These are phyloP conservation scores for Mycena alexandri DNA, from an alignment of 768 basidiomycete species.

Conservation along the genomic window DNA sequence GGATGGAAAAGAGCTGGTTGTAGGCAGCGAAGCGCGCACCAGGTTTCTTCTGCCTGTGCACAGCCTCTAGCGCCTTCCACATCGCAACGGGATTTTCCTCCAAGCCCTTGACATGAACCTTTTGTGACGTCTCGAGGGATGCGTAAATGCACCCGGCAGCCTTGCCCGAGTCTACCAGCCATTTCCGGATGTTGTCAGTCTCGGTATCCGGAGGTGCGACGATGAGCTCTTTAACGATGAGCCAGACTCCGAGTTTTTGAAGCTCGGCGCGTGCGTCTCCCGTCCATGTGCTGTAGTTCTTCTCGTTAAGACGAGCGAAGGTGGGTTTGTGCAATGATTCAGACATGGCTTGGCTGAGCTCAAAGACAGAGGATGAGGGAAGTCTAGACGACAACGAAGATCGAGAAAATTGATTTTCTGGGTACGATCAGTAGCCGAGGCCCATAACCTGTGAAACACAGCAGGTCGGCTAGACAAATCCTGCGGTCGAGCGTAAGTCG, in stretches of 20 bases:
- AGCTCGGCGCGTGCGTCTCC: no score
- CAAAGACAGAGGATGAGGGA: not conserved
- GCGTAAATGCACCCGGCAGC: slow-evolving; percentile 41
- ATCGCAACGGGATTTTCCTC: slow-evolving; percentile 41
- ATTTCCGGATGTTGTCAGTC: slow-evolving; percentile 1
- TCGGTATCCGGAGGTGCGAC: no score
- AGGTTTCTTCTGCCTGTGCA: slow-evolving; percentile 41
- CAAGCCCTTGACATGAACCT: slow-evolving; percentile 36
- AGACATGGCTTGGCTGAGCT: not conserved
- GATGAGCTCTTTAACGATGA: no score
- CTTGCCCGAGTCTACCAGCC: slow-evolving; percentile 26
- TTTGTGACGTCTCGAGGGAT: slow-evolving; percentile 36
- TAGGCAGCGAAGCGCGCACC: slow-evolving; percentile 37
- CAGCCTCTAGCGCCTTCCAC: slow-evolving; percentile 36
- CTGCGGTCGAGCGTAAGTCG: no score
- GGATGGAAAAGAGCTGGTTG: slow-evolving; percentile 15
- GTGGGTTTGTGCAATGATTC: not conserved
- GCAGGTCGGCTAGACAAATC: not conserved
- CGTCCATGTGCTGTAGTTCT: not conserved
- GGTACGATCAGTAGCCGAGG: not conserved
- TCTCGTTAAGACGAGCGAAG: slow-evolving; percentile 5
- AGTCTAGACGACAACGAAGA: not conserved
- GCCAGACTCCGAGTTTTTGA: no score
- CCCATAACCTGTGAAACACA: slow-evolving; percentile 2
- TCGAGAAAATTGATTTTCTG: not conserved